Percentiles rank a stretch among this genome's conserved stretches.
Evolutionary conservation across 768 basidiomycete species (phyloP).

Genomic region (Phylloporus sp.): DNA sequence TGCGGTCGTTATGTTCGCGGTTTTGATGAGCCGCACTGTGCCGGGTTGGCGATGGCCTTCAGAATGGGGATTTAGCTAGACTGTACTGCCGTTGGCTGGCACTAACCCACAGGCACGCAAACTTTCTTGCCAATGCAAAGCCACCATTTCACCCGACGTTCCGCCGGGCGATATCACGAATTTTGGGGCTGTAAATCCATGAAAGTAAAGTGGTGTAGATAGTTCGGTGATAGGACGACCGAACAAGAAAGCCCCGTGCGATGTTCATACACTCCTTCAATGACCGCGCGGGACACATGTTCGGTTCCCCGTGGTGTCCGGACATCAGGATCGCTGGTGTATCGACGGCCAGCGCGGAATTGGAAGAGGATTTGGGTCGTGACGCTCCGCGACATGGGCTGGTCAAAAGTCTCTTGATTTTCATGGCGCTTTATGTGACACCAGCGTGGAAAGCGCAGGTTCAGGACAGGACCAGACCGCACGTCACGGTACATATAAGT

Average conservation of each 20-base stretch:
- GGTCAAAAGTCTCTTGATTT: not conserved
- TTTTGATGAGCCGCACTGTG: not conserved
- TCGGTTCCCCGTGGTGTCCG: constrained; percentile 5
- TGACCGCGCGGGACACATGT: constrained; percentile 7
- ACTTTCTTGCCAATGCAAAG: not conserved
- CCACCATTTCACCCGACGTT: not conserved
- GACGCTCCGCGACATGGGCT: not conserved
- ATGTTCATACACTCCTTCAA: not conserved
- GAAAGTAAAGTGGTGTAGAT: constrained; percentile 10
- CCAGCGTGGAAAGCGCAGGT: constrained; percentile 5
- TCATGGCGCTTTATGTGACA: constrained; percentile 8
- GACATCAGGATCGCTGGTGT: not conserved
- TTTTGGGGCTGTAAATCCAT: constrained; percentile 17
- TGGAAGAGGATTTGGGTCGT: not conserved
- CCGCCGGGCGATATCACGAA: constrained; percentile 17
- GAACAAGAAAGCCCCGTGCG: constrained; percentile 5
- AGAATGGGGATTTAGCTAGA: not conserved
- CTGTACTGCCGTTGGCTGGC: not conserved
- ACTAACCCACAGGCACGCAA: not conserved
- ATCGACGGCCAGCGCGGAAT: not conserved
- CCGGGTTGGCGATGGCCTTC: constrained; percentile 5
- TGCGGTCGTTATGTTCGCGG: constrained; percentile 11
- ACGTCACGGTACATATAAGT: constrained; percentile 20
- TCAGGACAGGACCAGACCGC: constrained; percentile 5
- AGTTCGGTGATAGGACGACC: constrained; percentile 19